Evolutionary conservation across 768 basidiomycete species (phyloP).

Genomic region (Naganishia kalamii): DNA sequence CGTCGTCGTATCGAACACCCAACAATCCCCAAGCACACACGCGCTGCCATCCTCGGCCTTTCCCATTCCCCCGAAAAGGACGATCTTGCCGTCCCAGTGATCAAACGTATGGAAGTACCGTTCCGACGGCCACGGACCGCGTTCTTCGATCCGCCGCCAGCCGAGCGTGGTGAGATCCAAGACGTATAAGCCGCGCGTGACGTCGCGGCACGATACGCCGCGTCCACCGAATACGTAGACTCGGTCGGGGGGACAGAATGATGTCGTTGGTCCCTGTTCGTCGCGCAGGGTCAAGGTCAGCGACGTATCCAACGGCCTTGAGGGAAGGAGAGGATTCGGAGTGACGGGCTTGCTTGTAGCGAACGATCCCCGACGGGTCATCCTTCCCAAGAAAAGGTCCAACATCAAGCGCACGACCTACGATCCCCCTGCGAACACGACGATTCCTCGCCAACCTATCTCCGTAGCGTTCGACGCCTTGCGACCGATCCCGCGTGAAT

Average conservation of each 20-base stretch:
- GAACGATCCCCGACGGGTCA: too few species aligned
- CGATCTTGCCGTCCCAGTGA: conserved; percentile 79
- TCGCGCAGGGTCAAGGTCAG: neutral
- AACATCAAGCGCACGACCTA: too few species aligned
- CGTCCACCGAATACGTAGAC: conserved; percentile 61
- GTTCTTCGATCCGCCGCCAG: conserved; percentile 61
- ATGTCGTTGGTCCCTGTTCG: conserved; percentile 38
- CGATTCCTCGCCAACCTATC: too few species aligned
- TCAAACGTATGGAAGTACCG: conserved; percentile 95
- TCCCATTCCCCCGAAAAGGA: conserved; percentile 91
- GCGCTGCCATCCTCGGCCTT: conserved; percentile 36
- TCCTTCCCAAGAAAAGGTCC: too few species aligned
- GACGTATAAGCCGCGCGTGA: conserved; percentile 83
- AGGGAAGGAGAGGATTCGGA: neutral
- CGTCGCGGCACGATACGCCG: conserved; percentile 73
- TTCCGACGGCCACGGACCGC: conserved; percentile 56
- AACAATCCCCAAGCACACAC: conserved; percentile 86
- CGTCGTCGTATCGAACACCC: conserved; percentile 71
- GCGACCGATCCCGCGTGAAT: too few species aligned
- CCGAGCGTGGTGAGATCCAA: conserved; percentile 75
- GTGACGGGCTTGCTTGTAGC: neutral
- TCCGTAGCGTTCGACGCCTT: too few species aligned
- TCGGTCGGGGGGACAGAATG: conserved; percentile 30
- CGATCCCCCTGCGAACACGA: too few species aligned
- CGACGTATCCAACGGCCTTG: neutral